Base-by-base conservation (phyloP, 2,329 filamentous ascomycete genomes). In the Tolypocladium endophyticum region DNA sequence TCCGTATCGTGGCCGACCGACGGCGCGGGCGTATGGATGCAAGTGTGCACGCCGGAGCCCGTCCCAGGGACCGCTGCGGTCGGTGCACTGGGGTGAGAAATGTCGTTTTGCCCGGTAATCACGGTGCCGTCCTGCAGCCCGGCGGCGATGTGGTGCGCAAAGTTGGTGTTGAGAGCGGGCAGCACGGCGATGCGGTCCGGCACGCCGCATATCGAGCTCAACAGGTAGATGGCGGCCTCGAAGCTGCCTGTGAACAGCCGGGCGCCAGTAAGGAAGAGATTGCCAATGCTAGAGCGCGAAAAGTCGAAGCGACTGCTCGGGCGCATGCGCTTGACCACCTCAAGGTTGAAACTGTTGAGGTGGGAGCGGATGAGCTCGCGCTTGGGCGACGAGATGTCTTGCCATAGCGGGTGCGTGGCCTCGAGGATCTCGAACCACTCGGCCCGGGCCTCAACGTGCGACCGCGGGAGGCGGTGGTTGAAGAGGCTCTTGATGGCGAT, bases 361-460 rank as follows among this genome's bases (percentile, higher is more conserved):
- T 90, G 86, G 1, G 87, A 88, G 43, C 89, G 85, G 66, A 92
- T 87, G 45, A 93, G 79, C 72, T 93, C 88, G 50, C 87, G 83
- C 73, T 91, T 91, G 53, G 87, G 83, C 4, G 86, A 86, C 0
- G 86, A 82, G 63, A 92, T 85, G 62, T 79, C 76, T 65, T 77
- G 76, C 92, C 93, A 97, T 3, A 96, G 81, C 0, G 76, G 66
- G 62, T 94, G 90, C 0, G 87, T 86, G 2, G 89, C 90, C 72
- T 96, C 92, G 38, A 97, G 85, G 38, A 97, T 91, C 56, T 90
- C 86, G 35, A 92, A 84, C 92, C 93, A 97, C 76, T 96, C 92
- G 5, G 79, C 72, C 28, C 88, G 81, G 0, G 93, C 92, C 4
- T 84, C 78, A 33, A 84, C 79, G 30, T 71, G 68, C 16, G 58